Evolutionary conservation across 148 eudicot genomes (phyloP).

Genomic region (Euryodendron excelsum): DNA sequence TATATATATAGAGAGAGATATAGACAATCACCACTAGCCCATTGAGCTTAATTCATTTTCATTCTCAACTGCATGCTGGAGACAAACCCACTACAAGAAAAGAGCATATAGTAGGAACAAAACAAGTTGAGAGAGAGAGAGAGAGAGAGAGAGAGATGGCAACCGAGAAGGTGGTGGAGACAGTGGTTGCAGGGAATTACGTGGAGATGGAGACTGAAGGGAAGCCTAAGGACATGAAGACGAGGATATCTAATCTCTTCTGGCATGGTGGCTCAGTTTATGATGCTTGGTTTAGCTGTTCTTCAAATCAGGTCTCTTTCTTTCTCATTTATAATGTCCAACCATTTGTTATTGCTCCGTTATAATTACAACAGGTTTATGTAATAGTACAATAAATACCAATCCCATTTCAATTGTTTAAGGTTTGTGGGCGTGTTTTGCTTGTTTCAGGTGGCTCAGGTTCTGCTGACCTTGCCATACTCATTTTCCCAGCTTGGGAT

Average conservation of each 20-base stretch:
- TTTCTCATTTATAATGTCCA: neutral
- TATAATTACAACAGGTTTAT: neutral
- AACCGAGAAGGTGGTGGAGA: conserved; percentile 56
- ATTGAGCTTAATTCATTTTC: neutral
- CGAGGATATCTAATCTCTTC: conserved; percentile 58
- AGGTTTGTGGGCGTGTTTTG: neutral
- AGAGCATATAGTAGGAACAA: neutral
- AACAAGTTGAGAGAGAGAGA: neutral
- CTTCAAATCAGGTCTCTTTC: conserved; percentile 80
- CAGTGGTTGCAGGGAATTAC: conserved; percentile 67
- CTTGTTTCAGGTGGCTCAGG: conserved; percentile 79
- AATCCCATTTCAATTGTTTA: neutral
- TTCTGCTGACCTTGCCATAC: conserved; percentile 86
- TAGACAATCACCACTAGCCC: neutral
- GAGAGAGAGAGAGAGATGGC: conserved; percentile 21
- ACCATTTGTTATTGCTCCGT: neutral
- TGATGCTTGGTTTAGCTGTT: conserved; percentile 98
- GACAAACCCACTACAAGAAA: neutral
- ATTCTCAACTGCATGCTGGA: neutral
- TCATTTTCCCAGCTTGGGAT: conserved; percentile 95
- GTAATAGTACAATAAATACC: neutral
- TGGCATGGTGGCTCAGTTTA: conserved; percentile 98
- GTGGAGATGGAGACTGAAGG: conserved; percentile 80
- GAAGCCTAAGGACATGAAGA: conserved; percentile 40
- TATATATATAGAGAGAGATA: neutral